Percentiles rank a stretch among this genome's conserved stretches.
These are phyloP conservation scores for Canavalia ensiformis DNA, from an alignment of 306 rosid species.

Conservation along the genomic window DNA sequence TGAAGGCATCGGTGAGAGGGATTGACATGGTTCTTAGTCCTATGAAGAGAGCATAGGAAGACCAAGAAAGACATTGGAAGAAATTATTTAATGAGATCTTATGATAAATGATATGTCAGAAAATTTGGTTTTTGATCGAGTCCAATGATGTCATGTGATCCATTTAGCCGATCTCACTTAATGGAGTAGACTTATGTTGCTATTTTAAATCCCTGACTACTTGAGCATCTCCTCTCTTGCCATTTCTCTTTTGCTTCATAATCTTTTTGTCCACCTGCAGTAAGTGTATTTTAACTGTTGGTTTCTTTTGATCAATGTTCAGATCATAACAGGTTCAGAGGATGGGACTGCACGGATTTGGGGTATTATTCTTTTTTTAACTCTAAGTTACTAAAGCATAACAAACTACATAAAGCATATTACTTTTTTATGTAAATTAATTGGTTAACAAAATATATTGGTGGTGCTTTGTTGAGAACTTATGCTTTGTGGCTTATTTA, in stretches of 20 bases:
- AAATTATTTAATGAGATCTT: too few species aligned
- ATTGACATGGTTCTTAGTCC: too few species aligned
- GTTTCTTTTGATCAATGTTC: conserved; percentile 49
- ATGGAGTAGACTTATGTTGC: too few species aligned
- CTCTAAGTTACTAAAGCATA: conserved; percentile 30
- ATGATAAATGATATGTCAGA: too few species aligned
- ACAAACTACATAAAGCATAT: neutral
- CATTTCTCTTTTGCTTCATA: conserved; percentile 4
- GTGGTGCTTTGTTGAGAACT: conserved; percentile 20
- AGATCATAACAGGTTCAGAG: conserved; percentile 97
- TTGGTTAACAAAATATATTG: conserved; percentile 27
- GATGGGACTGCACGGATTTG: conserved; percentile 89
- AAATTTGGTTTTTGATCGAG: too few species aligned
- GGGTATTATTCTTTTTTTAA: conserved; percentile 66
- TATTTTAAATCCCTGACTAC: conserved; percentile 11
- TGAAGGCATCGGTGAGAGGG: too few species aligned
- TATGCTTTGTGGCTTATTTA: conserved; percentile 46
- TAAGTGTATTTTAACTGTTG: conserved; percentile 44
- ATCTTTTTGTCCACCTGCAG: conserved; percentile 15
- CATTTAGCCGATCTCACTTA: too few species aligned
- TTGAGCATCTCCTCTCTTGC: conserved; percentile 29
- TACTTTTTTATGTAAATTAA: conserved; percentile 5
- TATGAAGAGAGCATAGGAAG: too few species aligned
- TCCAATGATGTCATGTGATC: too few species aligned
- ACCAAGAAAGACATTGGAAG: too few species aligned